A percentile compares a stretch with the other conserved stretches of the same genome.
Evolutionary conservation across 805 yeast genomes (phyloP).

Genomic region (Hanseniaspora singularis): DNA sequence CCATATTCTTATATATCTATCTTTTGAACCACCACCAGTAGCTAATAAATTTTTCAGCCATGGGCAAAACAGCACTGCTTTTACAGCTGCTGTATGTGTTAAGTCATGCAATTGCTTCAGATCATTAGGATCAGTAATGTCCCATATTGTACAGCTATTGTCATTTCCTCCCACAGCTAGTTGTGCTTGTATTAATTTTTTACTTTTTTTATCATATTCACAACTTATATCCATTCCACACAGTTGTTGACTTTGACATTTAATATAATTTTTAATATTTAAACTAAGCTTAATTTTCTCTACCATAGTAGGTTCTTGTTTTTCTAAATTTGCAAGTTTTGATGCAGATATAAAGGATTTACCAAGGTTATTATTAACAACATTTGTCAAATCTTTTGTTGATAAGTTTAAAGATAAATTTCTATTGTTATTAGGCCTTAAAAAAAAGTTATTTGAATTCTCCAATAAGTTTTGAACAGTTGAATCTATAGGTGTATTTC

Average conservation of each 20-base stretch:
- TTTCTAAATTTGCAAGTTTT: not conserved
- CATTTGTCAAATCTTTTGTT: not conserved
- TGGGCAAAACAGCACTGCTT: conserved; percentile 83
- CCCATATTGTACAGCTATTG: conserved; percentile 70
- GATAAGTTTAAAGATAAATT: not conserved
- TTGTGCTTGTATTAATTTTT: conserved; percentile 25
- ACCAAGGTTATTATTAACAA: not conserved
- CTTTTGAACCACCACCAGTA: conserved; percentile 85
- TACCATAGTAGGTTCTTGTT: too few relatives aligned
- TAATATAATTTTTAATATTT: conserved; percentile 20
- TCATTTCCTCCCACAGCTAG: conserved; percentile 80
- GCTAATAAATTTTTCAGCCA: conserved; percentile 74
- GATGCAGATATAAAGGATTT: not conserved
- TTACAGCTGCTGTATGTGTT: conserved; percentile 74
- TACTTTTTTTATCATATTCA: conserved; percentile 26
- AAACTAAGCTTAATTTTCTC: too few relatives aligned
- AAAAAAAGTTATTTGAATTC: not conserved
- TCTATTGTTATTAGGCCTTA: not conserved
- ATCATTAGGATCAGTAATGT: conserved; percentile 32
- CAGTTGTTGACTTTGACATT: conserved; percentile 45
- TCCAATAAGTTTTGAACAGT: too few relatives aligned
- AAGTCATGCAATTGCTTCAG: conserved; percentile 41
- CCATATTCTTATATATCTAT: conserved; percentile 75
- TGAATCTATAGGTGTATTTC: too few relatives aligned
- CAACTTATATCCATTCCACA: conserved; percentile 35